phyloP scores from a whole-genome alignment of 495 filamentous ascomycete genomes.

The Aspergillus ellipticus region DNA sequence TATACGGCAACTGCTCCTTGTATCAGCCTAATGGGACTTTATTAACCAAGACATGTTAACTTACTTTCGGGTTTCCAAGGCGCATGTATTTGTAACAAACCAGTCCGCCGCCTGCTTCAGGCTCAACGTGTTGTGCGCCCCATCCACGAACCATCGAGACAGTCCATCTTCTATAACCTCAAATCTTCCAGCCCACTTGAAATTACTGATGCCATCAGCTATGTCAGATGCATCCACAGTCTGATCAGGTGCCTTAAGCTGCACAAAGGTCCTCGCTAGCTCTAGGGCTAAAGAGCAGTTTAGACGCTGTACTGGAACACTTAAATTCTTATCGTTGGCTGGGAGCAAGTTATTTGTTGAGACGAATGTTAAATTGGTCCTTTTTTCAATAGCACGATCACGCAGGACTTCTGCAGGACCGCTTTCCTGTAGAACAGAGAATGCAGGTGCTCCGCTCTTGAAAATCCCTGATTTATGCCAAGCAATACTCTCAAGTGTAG shows the following conservation, averaged over 20 bases:
- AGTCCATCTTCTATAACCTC: constrained; percentile 31
- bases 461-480: constrained; percentile 91
- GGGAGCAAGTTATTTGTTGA: constrained; percentile 44
- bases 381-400: constrained; percentile 60
- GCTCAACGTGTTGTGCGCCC: constrained; percentile 48
- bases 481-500: constrained; percentile 74
- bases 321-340: constrained; percentile 17
- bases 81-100: constrained; percentile 29
- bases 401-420: constrained; percentile 56
- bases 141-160: constrained; percentile 44
- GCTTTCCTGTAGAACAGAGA: constrained; percentile 61
- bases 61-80: constrained; percentile 16
- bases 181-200: constrained; percentile 43
- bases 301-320: constrained; percentile 32
- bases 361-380: constrained; percentile 52
- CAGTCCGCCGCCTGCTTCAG: constrained; percentile 36
- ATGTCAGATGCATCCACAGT: constrained; percentile 24
- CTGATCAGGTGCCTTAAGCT: constrained; percentile 16
- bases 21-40: background rate
- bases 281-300: constrained; percentile 42
- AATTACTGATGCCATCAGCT: constrained; percentile 30
- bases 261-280: constrained; percentile 22
- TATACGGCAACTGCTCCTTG: constrained; percentile 12
- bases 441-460: constrained; percentile 61
- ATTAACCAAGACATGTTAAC: background rate